A percentile compares a stretch with the other conserved stretches of the same genome.
These are phyloP conservation scores for Lactarius trivialis DNA, from an alignment of 768 basidiomycete genomes.

Conservation along the genomic window DNA sequence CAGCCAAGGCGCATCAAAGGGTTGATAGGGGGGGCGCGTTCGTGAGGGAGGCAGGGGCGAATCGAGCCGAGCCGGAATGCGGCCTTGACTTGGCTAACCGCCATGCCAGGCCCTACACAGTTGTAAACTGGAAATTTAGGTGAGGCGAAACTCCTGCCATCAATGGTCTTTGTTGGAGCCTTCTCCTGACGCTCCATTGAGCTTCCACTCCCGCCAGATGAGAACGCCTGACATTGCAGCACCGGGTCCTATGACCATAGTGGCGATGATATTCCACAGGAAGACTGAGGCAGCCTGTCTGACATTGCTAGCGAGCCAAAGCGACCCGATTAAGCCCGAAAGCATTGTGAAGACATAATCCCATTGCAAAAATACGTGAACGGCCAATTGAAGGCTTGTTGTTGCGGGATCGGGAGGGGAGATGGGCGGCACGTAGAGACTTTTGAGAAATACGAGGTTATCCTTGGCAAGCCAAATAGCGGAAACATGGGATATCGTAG, in stretches of 20 bases:
- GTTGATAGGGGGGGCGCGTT: background rate
- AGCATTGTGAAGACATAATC: constrained; percentile 12
- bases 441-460: constrained; percentile 5
- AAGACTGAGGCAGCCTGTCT: constrained; percentile 1
- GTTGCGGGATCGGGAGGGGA: background rate
- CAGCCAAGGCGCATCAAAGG: background rate
- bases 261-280: constrained; percentile 14
- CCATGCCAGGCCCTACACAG: too few relatives aligned
- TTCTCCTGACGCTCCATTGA: constrained; percentile 6
- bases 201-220: constrained; percentile 17
- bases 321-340: constrained; percentile 9
- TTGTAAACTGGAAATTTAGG: background rate
- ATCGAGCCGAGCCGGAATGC: too few relatives aligned
- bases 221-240: constrained; percentile 20
- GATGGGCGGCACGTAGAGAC: constrained; percentile 14
- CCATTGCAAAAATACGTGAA: constrained; percentile 17
- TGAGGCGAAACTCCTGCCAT: background rate
- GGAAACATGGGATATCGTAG: constrained; percentile 15
- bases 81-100: too few relatives aligned
- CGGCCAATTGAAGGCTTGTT: constrained; percentile 3
- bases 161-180: background rate
- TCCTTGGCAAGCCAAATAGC: background rate
- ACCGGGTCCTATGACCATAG: constrained; percentile 14
- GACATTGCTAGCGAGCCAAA: constrained; percentile 17
- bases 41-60: too few relatives aligned